Evolutionary conservation across 345 rosid species (phyloP).

Genomic region (Gossypium anomalum): DNA sequence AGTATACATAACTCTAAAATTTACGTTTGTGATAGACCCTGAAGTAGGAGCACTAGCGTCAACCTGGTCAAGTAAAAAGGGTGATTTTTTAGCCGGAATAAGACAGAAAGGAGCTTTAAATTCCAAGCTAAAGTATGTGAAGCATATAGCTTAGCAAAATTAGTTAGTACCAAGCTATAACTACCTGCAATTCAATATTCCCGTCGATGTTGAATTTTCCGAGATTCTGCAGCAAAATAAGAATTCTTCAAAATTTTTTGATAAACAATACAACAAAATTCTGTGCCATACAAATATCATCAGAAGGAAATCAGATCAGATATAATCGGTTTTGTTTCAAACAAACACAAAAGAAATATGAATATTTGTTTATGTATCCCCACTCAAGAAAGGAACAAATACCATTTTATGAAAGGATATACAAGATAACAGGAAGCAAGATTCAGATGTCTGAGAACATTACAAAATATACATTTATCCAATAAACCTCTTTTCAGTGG

Average conservation of each 20-base stretch:
- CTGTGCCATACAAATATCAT: constrained; percentile 1
- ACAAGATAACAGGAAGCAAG: neutral
- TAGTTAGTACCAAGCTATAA: neutral
- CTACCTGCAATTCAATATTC: constrained; percentile 77
- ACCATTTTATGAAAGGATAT: neutral
- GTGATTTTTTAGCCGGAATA: constrained; percentile 15
- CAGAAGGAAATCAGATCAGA: neutral
- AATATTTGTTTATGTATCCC: neutral
- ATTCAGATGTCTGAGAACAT: neutral
- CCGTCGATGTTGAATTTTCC: constrained; percentile 80
- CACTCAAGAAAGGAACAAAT: neutral
- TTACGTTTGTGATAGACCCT: constrained; percentile 39
- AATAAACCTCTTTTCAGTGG: neutral
- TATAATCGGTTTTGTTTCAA: neutral
- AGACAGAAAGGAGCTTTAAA: constrained; percentile 8
- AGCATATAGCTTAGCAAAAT: constrained; percentile 4
- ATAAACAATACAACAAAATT: constrained; percentile 15
- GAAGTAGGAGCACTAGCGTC: constrained; percentile 41
- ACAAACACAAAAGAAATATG: neutral
- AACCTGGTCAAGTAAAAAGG: constrained; percentile 48
- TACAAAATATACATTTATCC: neutral
- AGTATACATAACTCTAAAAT: constrained; percentile 50
- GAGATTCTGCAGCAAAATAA: constrained; percentile 46
- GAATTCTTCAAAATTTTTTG: constrained; percentile 21
- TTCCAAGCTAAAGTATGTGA: constrained; percentile 3